These are phyloP conservation scores for Chloris gayana DNA, from an alignment of 176 grass and related monocot species.

Conservation along the genomic window DNA sequence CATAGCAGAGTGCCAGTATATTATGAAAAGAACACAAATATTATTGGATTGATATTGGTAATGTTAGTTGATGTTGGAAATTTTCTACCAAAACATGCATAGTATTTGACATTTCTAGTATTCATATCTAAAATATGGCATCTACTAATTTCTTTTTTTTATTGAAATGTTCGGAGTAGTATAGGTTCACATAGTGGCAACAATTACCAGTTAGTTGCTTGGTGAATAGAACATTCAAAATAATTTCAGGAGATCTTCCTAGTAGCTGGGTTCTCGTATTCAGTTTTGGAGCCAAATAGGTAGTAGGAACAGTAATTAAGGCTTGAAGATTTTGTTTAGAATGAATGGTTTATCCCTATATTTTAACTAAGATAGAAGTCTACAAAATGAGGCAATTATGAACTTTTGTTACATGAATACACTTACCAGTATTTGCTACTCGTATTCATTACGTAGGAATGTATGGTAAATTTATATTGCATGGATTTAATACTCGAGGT, in stretches of 20 bases:
- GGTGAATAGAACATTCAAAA: background rate
- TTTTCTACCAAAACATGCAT: background rate
- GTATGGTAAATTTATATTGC: background rate
- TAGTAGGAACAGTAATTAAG: background rate
- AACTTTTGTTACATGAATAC: background rate
- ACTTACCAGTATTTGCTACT: background rate
- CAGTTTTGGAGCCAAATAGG: background rate
- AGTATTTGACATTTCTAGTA: conserved; percentile 17
- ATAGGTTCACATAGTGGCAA: background rate
- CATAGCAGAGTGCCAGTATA: conserved; percentile 95
- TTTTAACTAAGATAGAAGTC: background rate
- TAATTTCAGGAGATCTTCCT: background rate
- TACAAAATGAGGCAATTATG: background rate
- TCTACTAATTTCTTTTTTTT: background rate
- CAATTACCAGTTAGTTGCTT: background rate
- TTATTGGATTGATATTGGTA: conserved; percentile 96
- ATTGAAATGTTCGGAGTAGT: background rate
- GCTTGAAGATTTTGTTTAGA: background rate
- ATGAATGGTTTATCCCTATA: background rate
- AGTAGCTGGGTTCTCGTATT: background rate
- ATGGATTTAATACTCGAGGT: background rate
- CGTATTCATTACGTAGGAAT: background rate
- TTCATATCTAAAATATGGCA: background rate
- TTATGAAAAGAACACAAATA: conserved; percentile 82
- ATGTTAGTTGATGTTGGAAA: conserved; percentile 12